Conservation (phyloP, 768 basidiomycete genomes). For the Russula virescens region DNA sequence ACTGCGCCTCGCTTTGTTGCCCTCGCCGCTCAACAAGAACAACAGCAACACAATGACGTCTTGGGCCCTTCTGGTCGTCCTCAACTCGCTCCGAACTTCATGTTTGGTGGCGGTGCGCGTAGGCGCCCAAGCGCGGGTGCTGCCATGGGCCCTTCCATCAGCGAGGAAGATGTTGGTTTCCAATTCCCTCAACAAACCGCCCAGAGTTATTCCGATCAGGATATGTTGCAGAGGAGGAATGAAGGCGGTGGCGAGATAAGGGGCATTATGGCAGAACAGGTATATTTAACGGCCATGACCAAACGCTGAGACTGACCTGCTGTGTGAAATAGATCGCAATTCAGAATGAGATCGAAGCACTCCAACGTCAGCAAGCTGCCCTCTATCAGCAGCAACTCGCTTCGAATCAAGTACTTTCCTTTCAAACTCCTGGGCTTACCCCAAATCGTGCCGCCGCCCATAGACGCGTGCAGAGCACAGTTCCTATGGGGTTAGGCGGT, state of each 20-base stretch:
- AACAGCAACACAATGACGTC: conserved; percentile 38
- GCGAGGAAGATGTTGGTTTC: conserved; percentile 75
- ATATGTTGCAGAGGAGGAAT: conserved; percentile 47
- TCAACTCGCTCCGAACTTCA: conserved; percentile 86
- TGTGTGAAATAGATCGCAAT: conserved; percentile 59
- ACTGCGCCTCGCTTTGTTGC: conserved; percentile 86
- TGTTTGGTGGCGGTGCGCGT: conserved; percentile 59
- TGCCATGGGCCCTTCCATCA: conserved; percentile 66
- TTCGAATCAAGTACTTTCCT: conserved; percentile 77
- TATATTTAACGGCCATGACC: conserved; percentile 31
- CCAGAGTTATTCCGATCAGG: conserved; percentile 24
- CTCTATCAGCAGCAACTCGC: conserved; percentile 88
- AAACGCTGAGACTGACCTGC: conserved; percentile 6
- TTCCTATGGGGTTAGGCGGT: conserved; percentile 45
- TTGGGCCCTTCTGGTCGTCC: conserved; percentile 76
- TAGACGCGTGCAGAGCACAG: conserved; percentile 82
- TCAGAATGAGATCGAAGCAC: conserved; percentile 83
- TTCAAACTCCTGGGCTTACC: conserved; percentile 69
- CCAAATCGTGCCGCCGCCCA: conserved; percentile 55
- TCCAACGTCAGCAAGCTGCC: conserved; percentile 87
- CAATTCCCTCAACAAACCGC: conserved; percentile 64
- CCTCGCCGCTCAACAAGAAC: conserved; percentile 62
- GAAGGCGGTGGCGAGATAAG: conserved; percentile 69
- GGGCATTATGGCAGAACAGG: conserved; percentile 95
- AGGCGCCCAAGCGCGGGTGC: conserved; percentile 42